Conservation (phyloP, 768 basidiomycete genomes). For the Nidularia pulvinata region DNA sequence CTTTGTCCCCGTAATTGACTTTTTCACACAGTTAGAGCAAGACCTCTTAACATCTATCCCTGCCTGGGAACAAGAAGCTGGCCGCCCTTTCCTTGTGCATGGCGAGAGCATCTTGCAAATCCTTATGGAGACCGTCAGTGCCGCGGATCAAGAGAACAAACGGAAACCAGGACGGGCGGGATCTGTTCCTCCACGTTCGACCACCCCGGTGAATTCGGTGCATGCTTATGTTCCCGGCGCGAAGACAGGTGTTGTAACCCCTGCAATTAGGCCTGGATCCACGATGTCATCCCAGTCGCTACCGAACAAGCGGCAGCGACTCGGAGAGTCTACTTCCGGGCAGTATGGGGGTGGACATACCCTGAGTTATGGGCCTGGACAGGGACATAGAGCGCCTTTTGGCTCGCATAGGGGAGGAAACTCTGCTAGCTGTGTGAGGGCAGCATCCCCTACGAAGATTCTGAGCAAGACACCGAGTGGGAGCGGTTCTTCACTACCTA, state of each 20-base stretch:
- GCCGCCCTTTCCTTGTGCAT: conserved; percentile 79
- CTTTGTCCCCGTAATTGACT: background rate
- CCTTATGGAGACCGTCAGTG: conserved; percentile 71
- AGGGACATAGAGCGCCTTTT: conserved; percentile 32
- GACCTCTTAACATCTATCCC: conserved; percentile 81
- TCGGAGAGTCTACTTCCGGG: conserved; percentile 34
- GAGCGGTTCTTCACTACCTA: conserved; percentile 24
- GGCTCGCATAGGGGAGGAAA: conserved; percentile 38
- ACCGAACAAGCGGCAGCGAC: conserved; percentile 64
- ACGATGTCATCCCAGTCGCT: conserved; percentile 45
- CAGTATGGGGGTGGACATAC: conserved; percentile 14
- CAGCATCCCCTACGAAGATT: conserved; percentile 52
- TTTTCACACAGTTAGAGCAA: conserved; percentile 70
- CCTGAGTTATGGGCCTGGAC: conserved; percentile 8
- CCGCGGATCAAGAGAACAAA: conserved; percentile 82
- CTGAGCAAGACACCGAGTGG: conserved; percentile 33
- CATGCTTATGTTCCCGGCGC: conserved; percentile 36
- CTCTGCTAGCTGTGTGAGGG: conserved; percentile 18
- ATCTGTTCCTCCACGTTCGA: conserved; percentile 61
- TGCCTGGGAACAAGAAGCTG: conserved; percentile 80
- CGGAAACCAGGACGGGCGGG: conserved; percentile 52
- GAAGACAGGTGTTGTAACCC: conserved; percentile 52
- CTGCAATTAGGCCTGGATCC: conserved; percentile 59
- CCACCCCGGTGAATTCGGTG: conserved; percentile 45
- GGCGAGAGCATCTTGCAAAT: conserved; percentile 81